phyloP scores from a whole-genome alignment of 2,329 filamentous ascomycete species.

The Neospermospora avenae region DNA sequence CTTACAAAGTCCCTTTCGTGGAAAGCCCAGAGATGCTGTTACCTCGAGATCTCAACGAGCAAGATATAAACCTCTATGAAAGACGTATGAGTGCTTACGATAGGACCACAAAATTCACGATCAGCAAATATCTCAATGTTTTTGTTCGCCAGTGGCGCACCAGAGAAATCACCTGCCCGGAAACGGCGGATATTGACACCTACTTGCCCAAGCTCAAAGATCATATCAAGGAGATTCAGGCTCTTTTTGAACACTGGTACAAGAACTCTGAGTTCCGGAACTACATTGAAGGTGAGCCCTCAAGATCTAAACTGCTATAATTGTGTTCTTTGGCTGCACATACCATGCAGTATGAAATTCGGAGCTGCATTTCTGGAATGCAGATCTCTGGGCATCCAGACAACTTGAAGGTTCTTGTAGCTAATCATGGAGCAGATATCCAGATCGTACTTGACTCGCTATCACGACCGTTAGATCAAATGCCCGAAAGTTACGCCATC shows the following conservation, averaged over 20 bases:
- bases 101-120: conserved; percentile 3
- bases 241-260: conserved; percentile 7
- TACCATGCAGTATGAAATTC: not conserved
- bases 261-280: conserved; percentile 12
- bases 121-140: conserved; percentile 2
- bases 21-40: conserved; percentile 12
- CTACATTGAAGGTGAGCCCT: conserved; percentile 3
- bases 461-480: not conserved
- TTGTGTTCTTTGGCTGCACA: not conserved
- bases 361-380: too few relatives aligned
- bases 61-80: not conserved
- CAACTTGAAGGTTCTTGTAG: not conserved
- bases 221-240: not conserved
- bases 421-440: not conserved
- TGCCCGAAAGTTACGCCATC: conserved; percentile 10
- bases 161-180: not conserved
- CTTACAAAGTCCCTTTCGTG: not conserved
- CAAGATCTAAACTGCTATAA: not conserved
- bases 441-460: conserved; percentile 13
- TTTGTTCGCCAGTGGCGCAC: conserved; percentile 8
- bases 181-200: not conserved
- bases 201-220: conserved; percentile 8
- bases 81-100: conserved; percentile 6
- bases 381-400: not conserved
- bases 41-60: conserved; percentile 6